These are phyloP conservation scores for Botrytis deweyae DNA, from an alignment of 2,329 filamentous ascomycete genomes.

Conservation along the genomic window DNA sequence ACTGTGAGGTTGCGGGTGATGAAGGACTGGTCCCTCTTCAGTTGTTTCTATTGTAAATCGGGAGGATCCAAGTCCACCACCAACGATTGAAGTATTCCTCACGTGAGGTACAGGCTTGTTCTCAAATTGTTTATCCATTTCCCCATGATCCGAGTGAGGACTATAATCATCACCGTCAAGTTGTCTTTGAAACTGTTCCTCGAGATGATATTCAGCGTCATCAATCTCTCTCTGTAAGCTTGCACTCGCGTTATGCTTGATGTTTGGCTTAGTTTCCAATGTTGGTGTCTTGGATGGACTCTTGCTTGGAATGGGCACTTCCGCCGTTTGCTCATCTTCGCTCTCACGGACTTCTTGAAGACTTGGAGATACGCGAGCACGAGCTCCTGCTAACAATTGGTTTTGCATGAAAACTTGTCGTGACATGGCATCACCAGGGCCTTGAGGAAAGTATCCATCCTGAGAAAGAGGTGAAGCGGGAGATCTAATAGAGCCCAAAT, in stretches of 20 bases:
- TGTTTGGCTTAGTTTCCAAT: slow-evolving; percentile 56
- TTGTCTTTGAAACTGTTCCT: slow-evolving; percentile 75
- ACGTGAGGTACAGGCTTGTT: slow-evolving; percentile 26
- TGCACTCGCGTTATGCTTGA: slow-evolving; percentile 68
- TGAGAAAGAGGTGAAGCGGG: slow-evolving; percentile 61
- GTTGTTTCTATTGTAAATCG: slow-evolving; percentile 53
- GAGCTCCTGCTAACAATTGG: slow-evolving; percentile 45
- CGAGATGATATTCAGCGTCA: slow-evolving; percentile 80
- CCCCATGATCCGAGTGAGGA: slow-evolving; percentile 50
- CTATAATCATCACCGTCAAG: slow-evolving; percentile 77
- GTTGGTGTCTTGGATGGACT: slow-evolving; percentile 53
- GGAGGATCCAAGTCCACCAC: slow-evolving; percentile 34
- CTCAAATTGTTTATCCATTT: slow-evolving; percentile 29
- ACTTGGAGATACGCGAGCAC: slow-evolving; percentile 56
- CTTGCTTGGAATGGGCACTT: slow-evolving; percentile 39
- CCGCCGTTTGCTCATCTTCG: slow-evolving; percentile 56
- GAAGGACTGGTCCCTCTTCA: slow-evolving; percentile 57
- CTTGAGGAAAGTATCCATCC: slow-evolving; percentile 41
- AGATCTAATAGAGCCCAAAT: slow-evolving; percentile 57
- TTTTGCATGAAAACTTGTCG: slow-evolving; percentile 50
- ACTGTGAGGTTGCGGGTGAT: slow-evolving; percentile 73
- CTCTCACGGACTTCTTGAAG: slow-evolving; percentile 73
- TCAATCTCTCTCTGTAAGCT: slow-evolving; percentile 82
- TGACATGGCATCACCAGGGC: slow-evolving; percentile 41
- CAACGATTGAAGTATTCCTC: slow-evolving; percentile 31